A percentile compares a stretch with the other conserved stretches of the same genome.
Conservation (phyloP, 371 early-diverging fungal species). For the Mortierella sp. region DNA sequence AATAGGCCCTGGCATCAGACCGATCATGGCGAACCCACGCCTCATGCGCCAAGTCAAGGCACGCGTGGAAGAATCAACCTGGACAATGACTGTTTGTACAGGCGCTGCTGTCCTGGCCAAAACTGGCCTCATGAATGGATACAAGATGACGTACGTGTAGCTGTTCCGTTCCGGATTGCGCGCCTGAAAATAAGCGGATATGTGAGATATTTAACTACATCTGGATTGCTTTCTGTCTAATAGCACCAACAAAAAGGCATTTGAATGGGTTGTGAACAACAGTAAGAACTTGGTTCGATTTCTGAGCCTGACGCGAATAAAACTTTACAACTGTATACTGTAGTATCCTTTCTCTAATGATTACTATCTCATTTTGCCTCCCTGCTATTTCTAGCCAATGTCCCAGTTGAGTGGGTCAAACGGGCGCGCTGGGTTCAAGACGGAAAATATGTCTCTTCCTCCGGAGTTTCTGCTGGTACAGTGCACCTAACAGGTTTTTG, state of each 20-base stretch:
- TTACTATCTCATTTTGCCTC: too few species aligned
- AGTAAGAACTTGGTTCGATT: too few species aligned
- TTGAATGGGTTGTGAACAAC: constrained; percentile 19
- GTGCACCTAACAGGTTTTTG: too few species aligned
- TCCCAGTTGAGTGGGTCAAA: constrained; percentile 56
- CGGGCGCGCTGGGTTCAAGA: constrained; percentile 65
- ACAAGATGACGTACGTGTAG: constrained; percentile 50
- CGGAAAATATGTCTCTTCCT: constrained; percentile 59
- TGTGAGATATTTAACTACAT: too few species aligned
- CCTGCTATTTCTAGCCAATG: too few species aligned
- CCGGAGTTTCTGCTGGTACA: constrained; percentile 63
- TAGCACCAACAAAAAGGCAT: constrained; percentile 60
- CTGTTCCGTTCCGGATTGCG: too few species aligned
- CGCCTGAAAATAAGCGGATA: too few species aligned
- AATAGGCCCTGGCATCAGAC: constrained; percentile 25
- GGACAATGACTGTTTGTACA: constrained; percentile 59
- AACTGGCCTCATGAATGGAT: constrained; percentile 58
- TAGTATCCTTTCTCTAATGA: too few species aligned
- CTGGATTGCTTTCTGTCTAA: too few species aligned
- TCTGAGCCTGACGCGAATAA: too few species aligned
- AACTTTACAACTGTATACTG: too few species aligned
- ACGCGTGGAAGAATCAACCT: constrained; percentile 33
- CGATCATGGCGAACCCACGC: neutral
- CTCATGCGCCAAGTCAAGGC: constrained; percentile 15
- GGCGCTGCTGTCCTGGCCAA: constrained; percentile 58